Conservation (phyloP, 192 early-diverging fungal species). For the Coemansia sp. region DNA sequence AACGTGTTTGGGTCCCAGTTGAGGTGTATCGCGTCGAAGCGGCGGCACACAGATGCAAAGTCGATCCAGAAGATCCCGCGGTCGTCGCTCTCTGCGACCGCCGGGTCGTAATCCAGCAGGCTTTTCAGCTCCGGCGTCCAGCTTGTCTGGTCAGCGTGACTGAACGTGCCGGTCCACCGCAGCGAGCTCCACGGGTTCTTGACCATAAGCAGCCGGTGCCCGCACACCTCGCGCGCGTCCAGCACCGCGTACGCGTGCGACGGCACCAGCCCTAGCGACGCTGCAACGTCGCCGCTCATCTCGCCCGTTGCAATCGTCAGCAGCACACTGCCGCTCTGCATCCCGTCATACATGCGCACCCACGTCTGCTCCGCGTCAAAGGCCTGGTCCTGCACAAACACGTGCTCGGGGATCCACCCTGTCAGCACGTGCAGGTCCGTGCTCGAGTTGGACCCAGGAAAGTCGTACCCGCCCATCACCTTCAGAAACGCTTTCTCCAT, state of each 20-base stretch:
- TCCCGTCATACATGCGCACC: slow-evolving; percentile 66
- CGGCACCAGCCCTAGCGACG: slow-evolving; percentile 71
- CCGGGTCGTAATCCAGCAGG: slow-evolving; percentile 71
- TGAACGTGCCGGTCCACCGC: slow-evolving; percentile 80
- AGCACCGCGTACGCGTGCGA: slow-evolving; percentile 90
- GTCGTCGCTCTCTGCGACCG: slow-evolving; percentile 62
- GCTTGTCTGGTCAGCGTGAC: slow-evolving; percentile 58
- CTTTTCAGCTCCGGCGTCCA: slow-evolving; percentile 73
- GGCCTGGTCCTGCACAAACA: slow-evolving; percentile 70
- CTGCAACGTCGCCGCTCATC: slow-evolving; percentile 63
- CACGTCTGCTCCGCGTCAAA: slow-evolving; percentile 72
- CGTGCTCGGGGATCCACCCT: slow-evolving; percentile 92
- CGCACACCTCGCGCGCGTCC: slow-evolving; percentile 60
- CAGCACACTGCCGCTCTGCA: slow-evolving; percentile 68
- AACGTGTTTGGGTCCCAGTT: slow-evolving; percentile 88
- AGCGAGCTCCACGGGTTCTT: slow-evolving; percentile 93
- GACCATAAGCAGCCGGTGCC: slow-evolving; percentile 71
- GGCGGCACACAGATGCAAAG: slow-evolving; percentile 71
- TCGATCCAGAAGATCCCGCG: slow-evolving; percentile 90
- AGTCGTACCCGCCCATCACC: slow-evolving; percentile 93
- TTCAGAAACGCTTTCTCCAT: slow-evolving; percentile 97
- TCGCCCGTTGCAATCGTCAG: slow-evolving; percentile 85
- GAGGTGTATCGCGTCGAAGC: slow-evolving; percentile 86
- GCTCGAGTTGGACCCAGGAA: slow-evolving; percentile 92
- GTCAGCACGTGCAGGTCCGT: slow-evolving; percentile 88